Evolutionary conservation across 768 basidiomycete species (phyloP), one percentile per base, ranked within the genome.

Genomic region (Russula brevipes): DNA sequence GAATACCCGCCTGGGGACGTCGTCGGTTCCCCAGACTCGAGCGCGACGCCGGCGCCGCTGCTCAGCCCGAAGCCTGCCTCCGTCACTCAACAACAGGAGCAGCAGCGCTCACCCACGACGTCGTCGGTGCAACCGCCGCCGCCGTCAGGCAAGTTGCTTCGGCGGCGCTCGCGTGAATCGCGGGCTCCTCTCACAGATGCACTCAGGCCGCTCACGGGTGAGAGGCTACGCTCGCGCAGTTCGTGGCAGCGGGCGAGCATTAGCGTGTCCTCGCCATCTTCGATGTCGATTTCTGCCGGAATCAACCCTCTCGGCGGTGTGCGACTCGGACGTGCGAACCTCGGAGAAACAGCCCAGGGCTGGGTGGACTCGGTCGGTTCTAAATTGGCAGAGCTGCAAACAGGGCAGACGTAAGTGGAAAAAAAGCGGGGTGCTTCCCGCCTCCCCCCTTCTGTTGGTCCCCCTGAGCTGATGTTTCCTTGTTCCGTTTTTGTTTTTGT

Each of bases 301-400:
- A 62, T 77, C 1, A 76, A 73, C 5, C 71, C 77, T 24, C 64
- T 79, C 36, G 38, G 65, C 24, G 66, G 59, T 24, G 66, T 63
- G 65, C 72, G 71, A 24, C 73, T 73, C 31, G 56, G 63, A 19
- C 54, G 61, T 42, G 36, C 64, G 44, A 62, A 62, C 36, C 46
- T 73, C 72, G 55, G 67, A 73, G 67, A 76, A 52, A 70, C 72
- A 63, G 71, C 70, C 71, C 65, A 73, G 59, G 66, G 77, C 85
- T 64, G 85, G 80, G 39, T 68, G 53, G 84, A 68, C 53, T 70
- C 66, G 45, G 76, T 87, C 56, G 83, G 86, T 17, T 84, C 81
- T 73, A 83, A 81, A 49, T 44, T 62, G 42, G 60, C 80, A 61
- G 84, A 83, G 66, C 68, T 87, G 33, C 83, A 82, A 70, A 76